A percentile compares a stretch with the other conserved stretches of the same genome.
These are phyloP conservation scores for Paracorniculantispora psalliotae DNA, from an alignment of 2,329 filamentous ascomycete species.

Conservation along the genomic window DNA sequence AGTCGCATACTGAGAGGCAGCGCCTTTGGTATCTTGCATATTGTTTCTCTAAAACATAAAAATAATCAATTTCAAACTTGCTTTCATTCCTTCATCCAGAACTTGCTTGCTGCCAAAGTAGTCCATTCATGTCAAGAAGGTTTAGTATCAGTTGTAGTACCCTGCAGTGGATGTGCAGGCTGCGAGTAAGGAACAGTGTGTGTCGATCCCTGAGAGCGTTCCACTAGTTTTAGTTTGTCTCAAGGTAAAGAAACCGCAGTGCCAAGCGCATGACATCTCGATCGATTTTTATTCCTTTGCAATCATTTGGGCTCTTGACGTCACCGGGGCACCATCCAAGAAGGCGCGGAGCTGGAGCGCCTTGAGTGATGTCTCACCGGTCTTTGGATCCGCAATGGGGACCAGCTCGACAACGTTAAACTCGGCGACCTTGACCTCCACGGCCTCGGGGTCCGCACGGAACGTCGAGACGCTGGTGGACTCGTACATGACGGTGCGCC, in stretches of 20 bases:
- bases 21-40: neutral
- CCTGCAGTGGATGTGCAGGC: neutral
- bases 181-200: neutral
- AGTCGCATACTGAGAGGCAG: neutral
- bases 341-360: slow-evolving; percentile 11
- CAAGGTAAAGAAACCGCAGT: neutral
- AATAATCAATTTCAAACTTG: neutral
- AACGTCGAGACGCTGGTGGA: slow-evolving; percentile 11
- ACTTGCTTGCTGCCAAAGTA: neutral
- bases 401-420: slow-evolving; percentile 14
- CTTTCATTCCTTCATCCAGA: neutral
- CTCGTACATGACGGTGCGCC: slow-evolving; percentile 15
- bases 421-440: slow-evolving; percentile 11
- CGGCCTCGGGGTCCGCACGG: slow-evolving; percentile 8
- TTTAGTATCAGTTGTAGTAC: neutral
- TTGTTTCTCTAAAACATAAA: neutral
- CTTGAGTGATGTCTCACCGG: neutral
- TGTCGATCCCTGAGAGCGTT: neutral
- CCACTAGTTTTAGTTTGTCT: neutral
- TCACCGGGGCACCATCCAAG: slow-evolving; percentile 12
- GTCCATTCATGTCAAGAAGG: neutral
- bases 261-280: neutral
- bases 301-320: slow-evolving; percentile 13
- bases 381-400: neutral
- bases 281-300: slow-evolving; percentile 1